Evolutionary conservation across 202 grass and related monocot genomes (phyloP).

Genomic region (Sporobolus alterniflorus): DNA sequence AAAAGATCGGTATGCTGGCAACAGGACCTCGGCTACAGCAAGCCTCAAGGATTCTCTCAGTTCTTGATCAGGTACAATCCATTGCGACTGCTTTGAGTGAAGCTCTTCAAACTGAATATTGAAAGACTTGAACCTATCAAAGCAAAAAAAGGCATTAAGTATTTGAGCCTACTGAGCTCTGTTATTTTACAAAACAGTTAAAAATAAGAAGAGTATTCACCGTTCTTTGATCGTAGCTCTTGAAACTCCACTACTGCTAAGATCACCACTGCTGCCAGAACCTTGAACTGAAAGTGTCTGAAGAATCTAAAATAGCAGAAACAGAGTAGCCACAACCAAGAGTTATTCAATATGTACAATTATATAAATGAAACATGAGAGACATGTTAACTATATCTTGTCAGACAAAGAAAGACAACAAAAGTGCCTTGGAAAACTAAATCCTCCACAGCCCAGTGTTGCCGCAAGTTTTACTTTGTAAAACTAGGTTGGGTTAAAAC

Average conservation of each 20-base stretch:
- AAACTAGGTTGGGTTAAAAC: constrained; percentile 9
- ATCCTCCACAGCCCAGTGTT: not conserved
- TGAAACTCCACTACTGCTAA: constrained; percentile 80
- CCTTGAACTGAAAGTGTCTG: constrained; percentile 93
- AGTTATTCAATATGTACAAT: not conserved
- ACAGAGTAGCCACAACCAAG: not conserved
- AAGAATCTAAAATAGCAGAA: constrained; percentile 68
- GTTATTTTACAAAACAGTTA: not conserved
- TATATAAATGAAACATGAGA: not conserved
- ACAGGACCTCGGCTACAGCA: constrained; percentile 83
- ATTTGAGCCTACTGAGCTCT: constrained; percentile 4
- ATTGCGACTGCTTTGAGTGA: constrained; percentile 80
- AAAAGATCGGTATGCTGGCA: constrained; percentile 95
- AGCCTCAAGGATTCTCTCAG: constrained; percentile 91
- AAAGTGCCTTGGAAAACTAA: not conserved
- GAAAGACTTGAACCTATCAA: constrained; percentile 87
- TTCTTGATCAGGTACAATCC: constrained; percentile 90
- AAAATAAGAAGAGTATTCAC: constrained; percentile 33
- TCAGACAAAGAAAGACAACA: not conserved
- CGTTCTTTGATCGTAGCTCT: constrained; percentile 85
- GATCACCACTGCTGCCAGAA: constrained; percentile 58
- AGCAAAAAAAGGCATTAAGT: not conserved
- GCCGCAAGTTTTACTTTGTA: not conserved
- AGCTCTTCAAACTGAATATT: constrained; percentile 95
- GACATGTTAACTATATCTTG: not conserved